phyloP scores from a whole-genome alignment of 2,329 filamentous ascomycete genomes.

The Cladosporium sp. region DNA sequence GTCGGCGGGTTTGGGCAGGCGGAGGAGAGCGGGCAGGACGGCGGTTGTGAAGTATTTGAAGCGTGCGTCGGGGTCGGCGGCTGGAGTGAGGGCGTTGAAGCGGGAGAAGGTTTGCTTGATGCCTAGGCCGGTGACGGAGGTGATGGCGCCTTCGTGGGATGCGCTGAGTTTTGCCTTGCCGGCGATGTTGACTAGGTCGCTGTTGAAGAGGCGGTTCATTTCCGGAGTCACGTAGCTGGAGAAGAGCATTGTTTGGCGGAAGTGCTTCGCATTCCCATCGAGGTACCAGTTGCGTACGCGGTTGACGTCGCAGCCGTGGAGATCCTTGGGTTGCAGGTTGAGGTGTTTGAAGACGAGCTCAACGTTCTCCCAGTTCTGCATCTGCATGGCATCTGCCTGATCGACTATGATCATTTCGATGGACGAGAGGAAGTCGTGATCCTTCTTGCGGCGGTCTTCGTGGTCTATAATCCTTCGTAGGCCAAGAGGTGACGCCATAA shows the following conservation, averaged over 20 bases:
- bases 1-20: slow-evolving; percentile 62
- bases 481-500: slow-evolving; percentile 86
- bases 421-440: slow-evolving; percentile 89
- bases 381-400: slow-evolving; percentile 87
- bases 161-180: slow-evolving; percentile 73
- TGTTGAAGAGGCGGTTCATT: slow-evolving; percentile 74
- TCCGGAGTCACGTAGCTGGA: slow-evolving; percentile 86
- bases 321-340: slow-evolving; percentile 77
- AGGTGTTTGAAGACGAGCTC: slow-evolving; percentile 89
- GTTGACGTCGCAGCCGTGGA: slow-evolving; percentile 90
- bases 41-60: slow-evolving; percentile 89
- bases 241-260: slow-evolving; percentile 83
- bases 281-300: slow-evolving; percentile 90
- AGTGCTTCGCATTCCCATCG: slow-evolving; percentile 76
- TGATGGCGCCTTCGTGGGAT: slow-evolving; percentile 68
- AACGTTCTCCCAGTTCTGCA: slow-evolving; percentile 98
- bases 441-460: slow-evolving; percentile 67
- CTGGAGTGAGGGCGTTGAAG: slow-evolving; percentile 70
- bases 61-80: slow-evolving; percentile 78
- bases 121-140: slow-evolving; percentile 52
- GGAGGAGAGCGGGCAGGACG: slow-evolving; percentile 72
- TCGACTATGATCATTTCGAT: slow-evolving; percentile 90
- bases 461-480: slow-evolving; percentile 87
- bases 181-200: slow-evolving; percentile 74
- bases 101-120: slow-evolving; percentile 87